A percentile compares a stretch with the other conserved stretches of the same genome.
phyloP scores from a whole-genome alignment of 2,329 filamentous ascomycete genomes.

The Penicillium palitans region DNA sequence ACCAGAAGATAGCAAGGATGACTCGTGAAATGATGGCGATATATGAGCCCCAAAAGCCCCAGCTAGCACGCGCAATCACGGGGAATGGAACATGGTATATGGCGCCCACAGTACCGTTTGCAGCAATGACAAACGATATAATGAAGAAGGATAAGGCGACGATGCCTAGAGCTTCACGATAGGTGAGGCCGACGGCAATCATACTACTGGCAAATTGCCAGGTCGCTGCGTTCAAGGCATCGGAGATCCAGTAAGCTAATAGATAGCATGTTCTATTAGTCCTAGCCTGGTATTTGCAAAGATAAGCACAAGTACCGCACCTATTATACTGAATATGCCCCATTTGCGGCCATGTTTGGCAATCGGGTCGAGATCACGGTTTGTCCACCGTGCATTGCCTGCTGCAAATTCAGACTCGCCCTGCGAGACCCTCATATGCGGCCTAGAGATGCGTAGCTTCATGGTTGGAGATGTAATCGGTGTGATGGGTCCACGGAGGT shows the following conservation, averaged over 20 bases:
- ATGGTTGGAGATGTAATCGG: neutral
- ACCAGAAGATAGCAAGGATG: constrained; percentile 61
- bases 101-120: constrained; percentile 58
- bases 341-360: constrained; percentile 47
- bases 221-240: constrained; percentile 55
- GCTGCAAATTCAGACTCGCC: constrained; percentile 49
- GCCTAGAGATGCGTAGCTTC: constrained; percentile 36
- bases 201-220: constrained; percentile 57
- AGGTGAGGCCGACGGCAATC: constrained; percentile 54
- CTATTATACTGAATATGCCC: constrained; percentile 48
- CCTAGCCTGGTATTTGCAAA: neutral
- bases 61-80: constrained; percentile 56
- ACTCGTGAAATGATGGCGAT: constrained; percentile 55
- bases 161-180: constrained; percentile 53
- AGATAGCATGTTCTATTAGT: neutral
- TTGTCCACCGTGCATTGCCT: constrained; percentile 48
- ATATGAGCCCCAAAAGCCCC: constrained; percentile 60
- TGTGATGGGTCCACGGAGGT: neutral
- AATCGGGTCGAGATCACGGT: constrained; percentile 53
- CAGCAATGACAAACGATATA: constrained; percentile 60
- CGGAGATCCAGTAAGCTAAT: constrained; percentile 54
- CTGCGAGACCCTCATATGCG: constrained; percentile 48
- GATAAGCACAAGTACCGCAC: constrained; percentile 14
- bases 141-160: constrained; percentile 55
- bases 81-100: constrained; percentile 58